A percentile compares a stretch with the other conserved stretches of the same genome.
Conservation (phyloP, 1,139 yeast genomes). For the Zygosaccharomyces pseudobailii region DNA sequence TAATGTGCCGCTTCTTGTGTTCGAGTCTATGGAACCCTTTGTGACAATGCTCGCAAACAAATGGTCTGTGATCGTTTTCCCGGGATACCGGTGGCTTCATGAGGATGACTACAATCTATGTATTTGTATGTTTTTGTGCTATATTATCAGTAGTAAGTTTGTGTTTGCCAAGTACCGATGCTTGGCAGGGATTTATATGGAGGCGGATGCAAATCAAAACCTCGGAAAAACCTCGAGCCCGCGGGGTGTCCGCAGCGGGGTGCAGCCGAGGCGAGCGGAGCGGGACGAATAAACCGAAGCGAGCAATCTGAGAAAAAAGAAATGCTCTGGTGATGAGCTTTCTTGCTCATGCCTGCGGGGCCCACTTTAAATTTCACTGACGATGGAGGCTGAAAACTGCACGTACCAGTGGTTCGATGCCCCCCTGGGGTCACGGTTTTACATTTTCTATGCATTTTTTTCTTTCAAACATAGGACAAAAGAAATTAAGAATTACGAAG, state of each 20-base stretch:
- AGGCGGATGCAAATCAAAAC: not conserved
- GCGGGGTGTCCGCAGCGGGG: not conserved
- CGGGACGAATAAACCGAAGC: not conserved
- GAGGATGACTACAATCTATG: conserved; percentile 2
- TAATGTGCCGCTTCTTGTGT: conserved; percentile 89
- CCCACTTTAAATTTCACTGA: too few relatives aligned
- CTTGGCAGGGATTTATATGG: not conserved
- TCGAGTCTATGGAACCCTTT: conserved; percentile 90
- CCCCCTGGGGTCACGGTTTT: not conserved
- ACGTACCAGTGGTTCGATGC: not conserved
- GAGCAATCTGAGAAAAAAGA: not conserved
- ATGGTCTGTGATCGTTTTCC: conserved; percentile 46
- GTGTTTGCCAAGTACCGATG: not conserved
- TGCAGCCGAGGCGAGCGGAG: not conserved
- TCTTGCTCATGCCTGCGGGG: too few relatives aligned
- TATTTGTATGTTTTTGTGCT: not conserved
- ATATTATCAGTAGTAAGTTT: not conserved
- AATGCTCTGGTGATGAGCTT: too few relatives aligned
- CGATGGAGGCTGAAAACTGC: not conserved
- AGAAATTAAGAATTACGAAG: not conserved
- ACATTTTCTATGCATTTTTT: not conserved
- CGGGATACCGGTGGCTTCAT: conserved; percentile 13
- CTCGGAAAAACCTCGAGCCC: not conserved
- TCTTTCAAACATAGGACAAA: not conserved
- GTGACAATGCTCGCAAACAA: conserved; percentile 86